Base-by-base conservation (phyloP, 225 moss, liverwort and hornwort genomes). In the Asterella californica region DNA sequence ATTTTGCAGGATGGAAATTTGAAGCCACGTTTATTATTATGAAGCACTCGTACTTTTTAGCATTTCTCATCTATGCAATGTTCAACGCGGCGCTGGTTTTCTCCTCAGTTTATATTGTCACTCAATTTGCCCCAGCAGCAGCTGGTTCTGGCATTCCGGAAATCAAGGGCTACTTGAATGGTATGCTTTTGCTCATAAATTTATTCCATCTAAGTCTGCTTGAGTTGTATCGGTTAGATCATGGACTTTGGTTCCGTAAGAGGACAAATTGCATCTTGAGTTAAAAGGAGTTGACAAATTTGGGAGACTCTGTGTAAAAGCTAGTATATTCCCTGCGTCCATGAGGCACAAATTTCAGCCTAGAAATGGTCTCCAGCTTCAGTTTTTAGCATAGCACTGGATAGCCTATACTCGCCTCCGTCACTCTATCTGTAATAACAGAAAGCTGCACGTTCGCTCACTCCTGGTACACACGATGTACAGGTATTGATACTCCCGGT, bases 1-100 rank as follows among this genome's bases (percentile, higher is more conserved):
- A 99, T 80, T 99, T 99, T 84, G 92, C 99, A 80, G 99, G 99
- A 54, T 99, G 99, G 99, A 99, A 99, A 82, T 99, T 99, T 87
- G 92, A 92, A 64, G 99, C 95, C 69, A 95, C 99, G 9, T 99
- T 99, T 90, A 88, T 88, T 42, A 81, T 99, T 65, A 95, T 95
- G 90, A 93, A 89, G 78, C 83, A 91, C 78, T 93, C 90, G 30
- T 99, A 91, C 76, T 91, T 99, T 84, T 72, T 93, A 87, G 99
- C 95, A 70, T 92, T 99, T 82, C 85, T 99, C 15, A 76, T 99
- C 45, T 99, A 99, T 53, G 82, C 90, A 36, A 76, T 90, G 65
- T 99, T 90, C 77, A 99, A 95, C 83, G 95, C 88, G 81, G 93
- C 90, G 63, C 84, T 99, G 85, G 99, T 99, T 69, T 95, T 95